Evolutionary conservation across 2,329 filamentous ascomycete genomes (phyloP).

Genomic region (Aspergillus japonicus): DNA sequence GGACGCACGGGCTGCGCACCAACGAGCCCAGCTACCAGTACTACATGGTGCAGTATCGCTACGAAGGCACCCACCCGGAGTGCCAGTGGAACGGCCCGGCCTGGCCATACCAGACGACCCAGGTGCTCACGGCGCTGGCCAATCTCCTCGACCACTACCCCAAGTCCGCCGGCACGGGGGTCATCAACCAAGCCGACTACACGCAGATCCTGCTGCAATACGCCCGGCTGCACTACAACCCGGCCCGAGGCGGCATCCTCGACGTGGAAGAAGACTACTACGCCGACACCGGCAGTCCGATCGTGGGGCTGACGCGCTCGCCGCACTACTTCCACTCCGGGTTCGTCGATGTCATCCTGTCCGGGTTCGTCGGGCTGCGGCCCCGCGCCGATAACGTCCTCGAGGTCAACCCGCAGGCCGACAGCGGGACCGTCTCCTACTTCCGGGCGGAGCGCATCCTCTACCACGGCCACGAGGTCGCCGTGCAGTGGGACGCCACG

Average conservation of each 20-base stretch:
- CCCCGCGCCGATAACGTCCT: conserved; percentile 40
- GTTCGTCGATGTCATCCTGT: conserved; percentile 43
- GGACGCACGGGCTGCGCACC: conserved; percentile 41
- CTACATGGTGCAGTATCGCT: conserved; percentile 41
- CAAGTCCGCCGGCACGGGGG: conserved; percentile 20
- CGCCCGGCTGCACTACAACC: conserved; percentile 43
- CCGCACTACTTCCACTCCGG: conserved; percentile 50
- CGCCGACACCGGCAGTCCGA: conserved; percentile 41
- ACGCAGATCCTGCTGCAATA: conserved; percentile 39
- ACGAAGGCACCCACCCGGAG: conserved; percentile 36
- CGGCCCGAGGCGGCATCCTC: conserved; percentile 25
- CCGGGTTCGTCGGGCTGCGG: conserved; percentile 45
- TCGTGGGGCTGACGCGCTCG: conserved; percentile 44
- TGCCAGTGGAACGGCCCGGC: conserved; percentile 50
- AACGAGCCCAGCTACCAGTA: conserved; percentile 47
- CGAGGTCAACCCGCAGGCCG: conserved; percentile 42
- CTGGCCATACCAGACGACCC: conserved; percentile 48
- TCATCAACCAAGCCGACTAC: conserved; percentile 33
- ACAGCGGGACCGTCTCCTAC: conserved; percentile 32
- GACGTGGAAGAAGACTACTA: conserved; percentile 48
- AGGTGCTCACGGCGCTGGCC: conserved; percentile 41
- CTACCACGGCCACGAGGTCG: conserved; percentile 45
- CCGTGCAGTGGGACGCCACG: conserved; percentile 42
- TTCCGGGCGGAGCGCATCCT: conserved; percentile 44
- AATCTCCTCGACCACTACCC: conserved; percentile 47